These are phyloP conservation scores for Silene conica DNA, from an alignment of 148 eudicot genomes.

Conservation along the genomic window DNA sequence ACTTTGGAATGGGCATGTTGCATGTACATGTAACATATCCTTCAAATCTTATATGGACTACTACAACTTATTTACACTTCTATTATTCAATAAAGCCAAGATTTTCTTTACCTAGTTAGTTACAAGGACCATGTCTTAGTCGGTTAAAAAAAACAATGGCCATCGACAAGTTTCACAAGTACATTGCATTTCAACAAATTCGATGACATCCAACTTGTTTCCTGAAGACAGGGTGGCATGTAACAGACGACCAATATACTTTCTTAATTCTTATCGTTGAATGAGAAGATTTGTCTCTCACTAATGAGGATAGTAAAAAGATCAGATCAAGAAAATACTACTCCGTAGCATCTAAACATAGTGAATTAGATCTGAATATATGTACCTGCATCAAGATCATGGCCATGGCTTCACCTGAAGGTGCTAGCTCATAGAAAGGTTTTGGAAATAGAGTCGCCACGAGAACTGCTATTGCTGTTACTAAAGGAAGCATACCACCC, in stretches of 20 bases:
- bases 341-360: neutral
- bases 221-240: neutral
- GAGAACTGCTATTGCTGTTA: constrained; percentile 64
- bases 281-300: neutral
- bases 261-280: too few species aligned
- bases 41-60: too few species aligned
- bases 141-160: neutral
- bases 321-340: neutral
- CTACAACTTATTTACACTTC: too few species aligned
- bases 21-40: too few species aligned
- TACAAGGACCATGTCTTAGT: too few species aligned
- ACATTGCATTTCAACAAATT: neutral
- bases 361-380: neutral
- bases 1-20: too few species aligned
- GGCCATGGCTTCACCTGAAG: constrained; percentile 79
- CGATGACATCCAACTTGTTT: neutral
- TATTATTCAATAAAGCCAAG: too few species aligned
- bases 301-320: neutral
- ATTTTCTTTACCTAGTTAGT: too few species aligned
- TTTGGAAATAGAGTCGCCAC: constrained; percentile 70
- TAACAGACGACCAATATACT: too few species aligned
- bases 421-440: constrained; percentile 62
- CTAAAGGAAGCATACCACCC: constrained; percentile 73
- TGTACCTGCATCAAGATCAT: constrained; percentile 81
- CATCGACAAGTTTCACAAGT: neutral